Evolutionary conservation across 2,329 filamentous ascomycete species (phyloP).

Genomic region (Paraconiothyrium sp.): DNA sequence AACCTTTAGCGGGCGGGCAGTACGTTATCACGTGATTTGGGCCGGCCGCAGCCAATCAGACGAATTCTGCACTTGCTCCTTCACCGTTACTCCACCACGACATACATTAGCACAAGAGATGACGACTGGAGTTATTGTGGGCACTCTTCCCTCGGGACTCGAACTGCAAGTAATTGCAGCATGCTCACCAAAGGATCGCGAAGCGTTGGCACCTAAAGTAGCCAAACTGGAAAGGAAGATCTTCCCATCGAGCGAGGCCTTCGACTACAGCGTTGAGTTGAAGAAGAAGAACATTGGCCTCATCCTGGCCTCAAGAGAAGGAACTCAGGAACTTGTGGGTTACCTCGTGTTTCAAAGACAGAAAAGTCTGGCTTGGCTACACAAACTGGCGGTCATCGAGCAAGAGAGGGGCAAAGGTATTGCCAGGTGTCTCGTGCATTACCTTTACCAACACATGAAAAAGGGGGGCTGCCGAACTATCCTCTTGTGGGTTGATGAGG

Average conservation of each 20-base stretch:
- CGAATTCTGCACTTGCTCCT: background rate
- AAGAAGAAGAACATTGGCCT: slow-evolving; percentile 61
- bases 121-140: background rate
- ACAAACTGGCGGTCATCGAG: slow-evolving; percentile 50
- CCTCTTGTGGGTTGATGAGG: background rate
- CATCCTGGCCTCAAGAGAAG: slow-evolving; percentile 42
- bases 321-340: slow-evolving; percentile 47
- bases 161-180: slow-evolving; percentile 24
- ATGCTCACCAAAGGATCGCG: slow-evolving; percentile 32
- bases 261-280: slow-evolving; percentile 58
- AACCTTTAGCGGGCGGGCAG: background rate
- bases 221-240: slow-evolving; percentile 58
- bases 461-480: background rate
- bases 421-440: background rate
- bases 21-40: background rate
- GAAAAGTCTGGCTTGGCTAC: slow-evolving; percentile 57
- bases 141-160: background rate
- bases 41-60: background rate
- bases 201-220: slow-evolving; percentile 29
- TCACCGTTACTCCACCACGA: background rate
- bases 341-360: slow-evolving; percentile 60
- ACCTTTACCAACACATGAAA: background rate
- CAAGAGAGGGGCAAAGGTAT: background rate
- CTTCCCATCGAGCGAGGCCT: slow-evolving; percentile 62
- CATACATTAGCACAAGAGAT: background rate